Evolutionary conservation across 2,329 filamentous ascomycete species (phyloP).

Genomic region (Calonectria ilicicola): DNA sequence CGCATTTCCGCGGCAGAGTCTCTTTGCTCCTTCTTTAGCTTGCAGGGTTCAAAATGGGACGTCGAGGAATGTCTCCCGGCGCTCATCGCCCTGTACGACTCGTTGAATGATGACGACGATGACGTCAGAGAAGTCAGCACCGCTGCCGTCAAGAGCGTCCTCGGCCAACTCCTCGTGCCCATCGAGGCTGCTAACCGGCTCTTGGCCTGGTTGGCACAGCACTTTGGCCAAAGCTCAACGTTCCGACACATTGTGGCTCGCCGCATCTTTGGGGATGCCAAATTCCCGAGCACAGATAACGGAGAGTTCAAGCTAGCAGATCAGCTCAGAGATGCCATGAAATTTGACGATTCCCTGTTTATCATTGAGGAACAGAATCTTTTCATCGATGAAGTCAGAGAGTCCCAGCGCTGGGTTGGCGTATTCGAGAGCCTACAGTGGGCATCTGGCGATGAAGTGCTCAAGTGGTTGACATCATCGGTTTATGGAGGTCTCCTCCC

Average conservation of each 20-base stretch:
- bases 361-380: slow-evolving; percentile 92
- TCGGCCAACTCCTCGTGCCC: slow-evolving; percentile 59
- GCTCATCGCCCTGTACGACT: slow-evolving; percentile 78
- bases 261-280: slow-evolving; percentile 52
- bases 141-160: slow-evolving; percentile 57
- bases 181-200: slow-evolving; percentile 61
- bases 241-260: slow-evolving; percentile 56
- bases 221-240: slow-evolving; percentile 48
- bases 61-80: slow-evolving; percentile 61
- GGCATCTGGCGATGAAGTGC: slow-evolving; percentile 34
- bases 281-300: slow-evolving; percentile 20
- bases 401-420: slow-evolving; percentile 76
- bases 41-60: slow-evolving; percentile 33
- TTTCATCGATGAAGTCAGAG: slow-evolving; percentile 86
- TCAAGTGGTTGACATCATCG: slow-evolving; percentile 58
- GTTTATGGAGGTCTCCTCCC: slow-evolving; percentile 59
- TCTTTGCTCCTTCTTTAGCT: slow-evolving; percentile 62
- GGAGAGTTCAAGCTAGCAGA: slow-evolving; percentile 42
- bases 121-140: slow-evolving; percentile 80
- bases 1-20: slow-evolving; percentile 71
- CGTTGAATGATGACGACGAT: slow-evolving; percentile 91
- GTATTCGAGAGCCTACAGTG: slow-evolving; percentile 54
- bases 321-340: slow-evolving; percentile 60
- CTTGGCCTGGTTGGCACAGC: slow-evolving; percentile 54
- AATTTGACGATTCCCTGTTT: slow-evolving; percentile 79